Base-by-base conservation (phyloP, 2,329 filamentous ascomycete genomes). In the Thelonectria olida region DNA sequence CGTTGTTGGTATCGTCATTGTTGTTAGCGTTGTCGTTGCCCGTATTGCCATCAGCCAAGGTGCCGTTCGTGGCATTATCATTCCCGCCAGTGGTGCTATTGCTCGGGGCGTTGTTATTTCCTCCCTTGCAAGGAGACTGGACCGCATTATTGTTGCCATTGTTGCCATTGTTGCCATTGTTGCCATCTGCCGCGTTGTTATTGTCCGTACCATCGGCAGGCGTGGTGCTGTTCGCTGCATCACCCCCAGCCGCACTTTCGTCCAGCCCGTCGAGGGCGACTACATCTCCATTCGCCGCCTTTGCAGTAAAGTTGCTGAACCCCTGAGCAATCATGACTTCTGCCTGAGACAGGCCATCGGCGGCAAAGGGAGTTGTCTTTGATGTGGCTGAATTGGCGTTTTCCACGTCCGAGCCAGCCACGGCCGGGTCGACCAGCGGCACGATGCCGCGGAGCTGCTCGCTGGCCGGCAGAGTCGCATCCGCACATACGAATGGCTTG, bases 371-470 rank as follows among this genome's bases (percentile, higher is more conserved):
- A 4, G 75, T 81, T 17, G 72, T 73, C 45, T 84, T 73, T 4
- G 85, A 89, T 22, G 75, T 75, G 2, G 76, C 78, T 15, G 88
- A 87, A 73, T 89, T 85, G 62, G 85, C 83, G 63, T 90, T 91
- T 73, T 87, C 85, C 10, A 79, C 69, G 55, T 83, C 87, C 20
- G 85, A 78, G 58, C 84, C 86, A 51, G 70, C 79, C 38, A 91
- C 87, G 62, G 78, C 85, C 2, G 90, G 89, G 73, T 92, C 90
- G 63, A 92, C 84, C 15, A 89, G 80, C 23, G 89, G 89, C 4
- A 90, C 81, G 58, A 92, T 88, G 63, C 90, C 90, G 42, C 89
- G 82, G 28, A 92, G 85, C 56, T 81, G 82, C 22, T 77, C 76
- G 7, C 86, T 90, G 28, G 80, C 84, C 10, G 90, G 90, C 2